Evolutionary conservation across 192 early-diverging fungal genomes (phyloP).

Genomic region (Mortierella claussenii): DNA sequence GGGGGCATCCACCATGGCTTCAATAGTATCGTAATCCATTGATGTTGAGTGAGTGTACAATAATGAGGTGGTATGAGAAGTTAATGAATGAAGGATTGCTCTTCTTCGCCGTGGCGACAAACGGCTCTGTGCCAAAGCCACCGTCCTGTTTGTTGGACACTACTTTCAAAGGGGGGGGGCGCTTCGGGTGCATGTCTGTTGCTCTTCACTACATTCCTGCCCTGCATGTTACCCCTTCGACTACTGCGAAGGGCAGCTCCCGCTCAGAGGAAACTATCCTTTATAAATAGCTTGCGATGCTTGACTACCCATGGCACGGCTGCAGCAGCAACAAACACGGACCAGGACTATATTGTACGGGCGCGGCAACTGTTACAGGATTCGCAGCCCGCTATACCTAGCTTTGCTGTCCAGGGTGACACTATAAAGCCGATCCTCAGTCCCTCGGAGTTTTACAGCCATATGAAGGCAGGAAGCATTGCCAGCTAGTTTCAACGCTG

Average conservation of each 20-base stretch:
- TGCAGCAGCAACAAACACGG: neutral
- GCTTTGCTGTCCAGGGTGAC: slow-evolving; percentile 53
- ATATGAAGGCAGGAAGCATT: slow-evolving; percentile 64
- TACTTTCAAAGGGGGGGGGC: too few relatives aligned
- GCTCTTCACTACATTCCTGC: too few relatives aligned
- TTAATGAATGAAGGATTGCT: too few relatives aligned
- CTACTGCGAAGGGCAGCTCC: slow-evolving; percentile 2
- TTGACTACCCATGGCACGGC: neutral
- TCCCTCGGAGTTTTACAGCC: slow-evolving; percentile 59
- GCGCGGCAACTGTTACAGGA: slow-evolving; percentile 31
- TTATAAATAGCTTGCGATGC: neutral
- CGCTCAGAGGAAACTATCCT: neutral
- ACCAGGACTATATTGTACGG: slow-evolving; percentile 22
- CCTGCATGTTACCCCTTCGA: slow-evolving; percentile 1
- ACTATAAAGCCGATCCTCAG: slow-evolving; percentile 51
- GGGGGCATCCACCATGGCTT: slow-evolving; percentile 71
- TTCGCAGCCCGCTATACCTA: slow-evolving; percentile 25
- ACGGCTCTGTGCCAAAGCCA: too few relatives aligned
- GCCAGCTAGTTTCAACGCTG: too few relatives aligned
- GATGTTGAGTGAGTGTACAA: neutral
- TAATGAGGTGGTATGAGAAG: too few relatives aligned
- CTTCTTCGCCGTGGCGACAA: too few relatives aligned
- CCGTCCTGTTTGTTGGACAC: too few relatives aligned
- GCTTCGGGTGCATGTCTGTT: too few relatives aligned
- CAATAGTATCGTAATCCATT: slow-evolving; percentile 57